Conservation (phyloP, 2,329 filamentous ascomycete genomes). For the Talaromyces sp. region DNA sequence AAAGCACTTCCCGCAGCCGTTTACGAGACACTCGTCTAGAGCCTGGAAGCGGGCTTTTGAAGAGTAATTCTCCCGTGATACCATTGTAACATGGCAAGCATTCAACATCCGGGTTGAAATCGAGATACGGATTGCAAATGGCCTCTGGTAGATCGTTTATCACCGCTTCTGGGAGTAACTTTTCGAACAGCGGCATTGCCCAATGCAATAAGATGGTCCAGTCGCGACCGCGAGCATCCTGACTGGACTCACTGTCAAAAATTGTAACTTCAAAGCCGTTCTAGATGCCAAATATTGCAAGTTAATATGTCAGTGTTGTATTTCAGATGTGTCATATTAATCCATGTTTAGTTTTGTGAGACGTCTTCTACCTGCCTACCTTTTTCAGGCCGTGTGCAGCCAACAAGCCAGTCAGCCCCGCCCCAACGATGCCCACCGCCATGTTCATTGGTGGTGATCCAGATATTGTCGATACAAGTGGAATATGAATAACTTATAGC, state of each 20-base stretch:
- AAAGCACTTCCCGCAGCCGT: constrained; percentile 4
- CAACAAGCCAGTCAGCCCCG: constrained; percentile 8
- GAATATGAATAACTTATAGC: too few species aligned
- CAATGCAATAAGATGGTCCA: constrained; percentile 10
- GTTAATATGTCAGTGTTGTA: neutral
- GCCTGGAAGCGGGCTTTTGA: constrained; percentile 8
- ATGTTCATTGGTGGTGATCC: neutral
- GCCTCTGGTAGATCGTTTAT: neutral
- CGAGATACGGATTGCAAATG: constrained; percentile 8
- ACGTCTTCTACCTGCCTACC: neutral
- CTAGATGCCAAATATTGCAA: neutral
- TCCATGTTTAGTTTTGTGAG: neutral
- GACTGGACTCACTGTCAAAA: constrained; percentile 2
- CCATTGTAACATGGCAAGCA: constrained; percentile 9
- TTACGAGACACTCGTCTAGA: constrained; percentile 6
- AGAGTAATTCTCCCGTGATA: constrained; percentile 7
- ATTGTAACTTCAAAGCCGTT: constrained; percentile 2
- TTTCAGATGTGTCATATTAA: neutral
- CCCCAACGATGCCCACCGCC: constrained; percentile 6
- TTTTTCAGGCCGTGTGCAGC: constrained; percentile 9
- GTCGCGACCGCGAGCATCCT: constrained; percentile 6
- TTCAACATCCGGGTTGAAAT: constrained; percentile 3
- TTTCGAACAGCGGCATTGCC: constrained; percentile 1
- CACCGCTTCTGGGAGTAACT: constrained; percentile 3
- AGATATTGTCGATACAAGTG: neutral